These are phyloP conservation scores for Sporothrix curviconia DNA, from an alignment of 2,329 filamentous ascomycete genomes.

Conservation along the genomic window DNA sequence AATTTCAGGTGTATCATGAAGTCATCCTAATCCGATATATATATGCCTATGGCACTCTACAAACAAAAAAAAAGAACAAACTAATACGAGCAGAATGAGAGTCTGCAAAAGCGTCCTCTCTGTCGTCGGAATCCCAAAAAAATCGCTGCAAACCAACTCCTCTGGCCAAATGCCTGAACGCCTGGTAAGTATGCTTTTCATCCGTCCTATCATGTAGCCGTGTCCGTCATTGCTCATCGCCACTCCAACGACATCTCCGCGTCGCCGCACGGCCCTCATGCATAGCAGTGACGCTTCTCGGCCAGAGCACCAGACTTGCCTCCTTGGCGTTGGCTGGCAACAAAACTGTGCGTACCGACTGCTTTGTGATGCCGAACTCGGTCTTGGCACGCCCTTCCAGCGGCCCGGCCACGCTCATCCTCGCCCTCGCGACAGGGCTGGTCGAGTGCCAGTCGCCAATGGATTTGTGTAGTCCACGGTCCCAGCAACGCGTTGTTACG, in stretches of 20 bases:
- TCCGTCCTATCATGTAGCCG: neutral
- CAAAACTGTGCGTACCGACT: slow-evolving; percentile 84
- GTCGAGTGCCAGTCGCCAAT: slow-evolving; percentile 98
- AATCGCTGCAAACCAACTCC: neutral
- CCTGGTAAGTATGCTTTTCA: slow-evolving; percentile 3
- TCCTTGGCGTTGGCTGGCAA: slow-evolving; percentile 33
- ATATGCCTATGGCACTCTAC: neutral
- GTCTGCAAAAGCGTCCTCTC: no score
- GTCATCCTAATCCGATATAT: neutral
- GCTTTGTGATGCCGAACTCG: slow-evolving; percentile 99
- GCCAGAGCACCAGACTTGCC: neutral
- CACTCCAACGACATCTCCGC: no score
- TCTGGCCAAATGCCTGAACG: neutral
- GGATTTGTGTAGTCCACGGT: slow-evolving; percentile 96
- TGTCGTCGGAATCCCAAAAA: no score
- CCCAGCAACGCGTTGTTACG: slow-evolving; percentile 68
- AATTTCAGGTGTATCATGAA: neutral
- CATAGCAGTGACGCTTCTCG: neutral
- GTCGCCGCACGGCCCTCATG: neutral
- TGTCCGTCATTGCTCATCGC: neutral
- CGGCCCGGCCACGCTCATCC: slow-evolving; percentile 91
- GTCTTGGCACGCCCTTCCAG: slow-evolving; percentile 97
- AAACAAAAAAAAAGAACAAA: neutral
- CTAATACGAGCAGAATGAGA: no score
- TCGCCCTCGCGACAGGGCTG: slow-evolving; percentile 81